Conservation (phyloP, 2,329 filamentous ascomycete species). For the Zasmidium citrigriseum region DNA sequence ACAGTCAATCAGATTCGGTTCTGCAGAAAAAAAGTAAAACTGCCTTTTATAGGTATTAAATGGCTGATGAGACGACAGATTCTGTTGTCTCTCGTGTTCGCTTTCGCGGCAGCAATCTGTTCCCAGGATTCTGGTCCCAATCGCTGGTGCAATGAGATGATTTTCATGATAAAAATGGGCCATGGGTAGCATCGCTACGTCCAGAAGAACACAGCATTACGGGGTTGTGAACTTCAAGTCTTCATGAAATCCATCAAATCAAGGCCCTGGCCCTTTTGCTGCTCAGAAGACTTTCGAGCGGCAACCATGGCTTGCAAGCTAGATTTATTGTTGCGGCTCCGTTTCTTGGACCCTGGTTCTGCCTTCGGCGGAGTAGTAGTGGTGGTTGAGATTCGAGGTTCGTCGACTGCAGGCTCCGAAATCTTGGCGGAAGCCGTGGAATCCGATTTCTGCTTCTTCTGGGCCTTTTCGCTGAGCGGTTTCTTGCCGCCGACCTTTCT, state of each 20-base stretch:
- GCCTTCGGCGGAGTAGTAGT: conserved; percentile 39
- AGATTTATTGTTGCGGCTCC: conserved; percentile 58
- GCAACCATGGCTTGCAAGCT: conserved; percentile 67
- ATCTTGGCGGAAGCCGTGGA: neutral
- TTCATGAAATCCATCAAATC: conserved; percentile 46
- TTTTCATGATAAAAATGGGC: too few species aligned
- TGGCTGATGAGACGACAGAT: too few species aligned
- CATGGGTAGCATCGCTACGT: too few species aligned
- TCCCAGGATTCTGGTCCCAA: too few species aligned
- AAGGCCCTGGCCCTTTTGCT: conserved; percentile 32
- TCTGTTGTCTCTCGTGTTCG: neutral
- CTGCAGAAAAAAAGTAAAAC: too few species aligned
- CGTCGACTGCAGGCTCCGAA: neutral
- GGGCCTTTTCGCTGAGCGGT: neutral
- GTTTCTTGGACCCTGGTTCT: conserved; percentile 60
- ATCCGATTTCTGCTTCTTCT: neutral
- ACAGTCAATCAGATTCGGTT: too few species aligned
- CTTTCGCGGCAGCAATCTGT: too few species aligned
- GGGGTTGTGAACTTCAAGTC: conserved; percentile 9
- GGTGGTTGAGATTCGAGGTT: neutral
- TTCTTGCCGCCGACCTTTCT: neutral
- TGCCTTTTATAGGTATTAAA: too few species aligned
- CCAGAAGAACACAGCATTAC: too few species aligned
- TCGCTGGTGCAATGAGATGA: too few species aligned
- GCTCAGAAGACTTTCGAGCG: conserved; percentile 38